Conservation (phyloP, 2,329 filamentous ascomycete species). For the Fusarium camptoceras region DNA sequence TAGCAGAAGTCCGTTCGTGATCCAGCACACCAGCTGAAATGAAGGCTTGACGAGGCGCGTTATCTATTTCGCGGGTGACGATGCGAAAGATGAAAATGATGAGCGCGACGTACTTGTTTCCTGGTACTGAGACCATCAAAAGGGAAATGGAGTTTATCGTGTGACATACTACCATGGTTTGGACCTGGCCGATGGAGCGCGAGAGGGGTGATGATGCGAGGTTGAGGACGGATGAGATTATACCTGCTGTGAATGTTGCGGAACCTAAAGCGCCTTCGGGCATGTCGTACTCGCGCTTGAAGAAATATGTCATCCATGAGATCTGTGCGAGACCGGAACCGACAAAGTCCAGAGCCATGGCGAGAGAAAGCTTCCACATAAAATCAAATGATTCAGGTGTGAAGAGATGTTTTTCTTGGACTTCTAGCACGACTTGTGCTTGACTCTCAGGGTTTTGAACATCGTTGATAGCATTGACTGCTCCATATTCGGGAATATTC, state of each 20-base stretch:
- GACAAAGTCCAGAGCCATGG: constrained; percentile 38
- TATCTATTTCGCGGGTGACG: constrained; percentile 38
- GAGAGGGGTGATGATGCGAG: constrained; percentile 36
- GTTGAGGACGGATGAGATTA: constrained; percentile 40
- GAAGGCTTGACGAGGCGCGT: constrained; percentile 38
- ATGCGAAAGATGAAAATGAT: constrained; percentile 41
- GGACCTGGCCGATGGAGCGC: constrained; percentile 35
- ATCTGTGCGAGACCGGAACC: constrained; percentile 40
- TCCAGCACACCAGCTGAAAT: constrained; percentile 39
- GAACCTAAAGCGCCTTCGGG: constrained; percentile 34
- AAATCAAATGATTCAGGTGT: constrained; percentile 32
- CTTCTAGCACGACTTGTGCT: not conserved
- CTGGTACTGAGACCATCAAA: constrained; percentile 34
- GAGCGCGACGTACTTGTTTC: constrained; percentile 36
- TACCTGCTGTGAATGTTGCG: constrained; percentile 39
- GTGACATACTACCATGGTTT: constrained; percentile 42
- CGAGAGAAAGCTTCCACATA: constrained; percentile 40
- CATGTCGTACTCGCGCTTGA: constrained; percentile 41
- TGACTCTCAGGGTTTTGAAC: not conserved
- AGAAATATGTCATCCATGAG: constrained; percentile 45
- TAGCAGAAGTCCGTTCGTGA: constrained; percentile 37
- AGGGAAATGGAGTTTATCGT: constrained; percentile 39
- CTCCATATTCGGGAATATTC: constrained; percentile 12
- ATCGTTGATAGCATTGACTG: not conserved
- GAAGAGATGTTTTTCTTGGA: constrained; percentile 20